A percentile compares a stretch with the other conserved stretches of the same genome.
Conservation (phyloP, 257 asterid species). For the Solanum pinnatisectum region DNA sequence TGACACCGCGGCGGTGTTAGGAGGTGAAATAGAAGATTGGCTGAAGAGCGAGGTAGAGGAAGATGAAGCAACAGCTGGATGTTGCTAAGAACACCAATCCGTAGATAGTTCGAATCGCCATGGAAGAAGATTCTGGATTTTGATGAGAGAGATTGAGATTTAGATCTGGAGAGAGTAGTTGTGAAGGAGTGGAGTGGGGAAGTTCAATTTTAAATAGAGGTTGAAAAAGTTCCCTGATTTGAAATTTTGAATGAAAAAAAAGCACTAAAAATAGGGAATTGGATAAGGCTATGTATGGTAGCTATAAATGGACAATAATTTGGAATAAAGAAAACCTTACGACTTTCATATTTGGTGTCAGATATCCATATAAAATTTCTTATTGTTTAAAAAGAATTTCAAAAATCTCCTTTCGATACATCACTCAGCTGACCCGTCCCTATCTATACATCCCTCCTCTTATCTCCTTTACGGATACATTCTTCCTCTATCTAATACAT, state of each 20-base stretch:
- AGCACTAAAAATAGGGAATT: background rate
- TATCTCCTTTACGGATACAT: too few species aligned
- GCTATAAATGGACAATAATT: too few species aligned
- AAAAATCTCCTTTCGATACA: too few species aligned
- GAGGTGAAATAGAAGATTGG: slow-evolving; percentile 49
- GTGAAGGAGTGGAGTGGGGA: background rate
- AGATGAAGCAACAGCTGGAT: slow-evolving; percentile 42
- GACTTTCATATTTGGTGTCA: too few species aligned
- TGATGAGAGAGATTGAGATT: background rate
- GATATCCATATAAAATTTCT: too few species aligned
- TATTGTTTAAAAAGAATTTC: too few species aligned
- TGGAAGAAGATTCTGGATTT: background rate
- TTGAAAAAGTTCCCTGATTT: background rate
- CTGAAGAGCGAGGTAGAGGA: slow-evolving; percentile 40
- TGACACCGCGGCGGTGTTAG: slow-evolving; percentile 5
- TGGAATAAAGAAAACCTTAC: too few species aligned
- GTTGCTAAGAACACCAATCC: slow-evolving; percentile 36
- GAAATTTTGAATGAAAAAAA: background rate
- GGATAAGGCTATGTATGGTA: background rate
- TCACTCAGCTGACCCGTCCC: too few species aligned
- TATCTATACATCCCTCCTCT: too few species aligned
- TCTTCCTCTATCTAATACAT: too few species aligned
- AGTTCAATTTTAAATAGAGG: background rate
- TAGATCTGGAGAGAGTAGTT: background rate
- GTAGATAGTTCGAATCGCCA: slow-evolving; percentile 34